Evolutionary conservation across 2,329 filamentous ascomycete species (phyloP).

Genomic region (Emericellopsis atlantica): DNA sequence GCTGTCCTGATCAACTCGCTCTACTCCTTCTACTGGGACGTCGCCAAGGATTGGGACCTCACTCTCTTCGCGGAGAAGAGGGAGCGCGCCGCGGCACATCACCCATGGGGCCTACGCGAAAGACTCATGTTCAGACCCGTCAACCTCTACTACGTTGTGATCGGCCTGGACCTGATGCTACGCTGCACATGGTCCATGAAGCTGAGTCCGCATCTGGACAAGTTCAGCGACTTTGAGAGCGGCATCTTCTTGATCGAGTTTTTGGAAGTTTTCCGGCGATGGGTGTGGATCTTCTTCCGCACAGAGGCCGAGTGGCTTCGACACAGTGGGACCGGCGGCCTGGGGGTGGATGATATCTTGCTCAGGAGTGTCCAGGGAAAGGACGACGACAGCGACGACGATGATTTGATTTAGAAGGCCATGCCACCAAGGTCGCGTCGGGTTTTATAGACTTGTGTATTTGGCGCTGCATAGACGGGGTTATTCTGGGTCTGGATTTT

Average conservation of each 20-base stretch:
- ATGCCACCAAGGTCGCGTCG: not conserved
- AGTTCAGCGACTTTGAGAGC: slow-evolving; percentile 75
- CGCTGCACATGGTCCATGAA: slow-evolving; percentile 89
- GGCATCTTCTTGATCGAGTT: slow-evolving; percentile 82
- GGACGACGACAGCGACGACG: slow-evolving; percentile 24
- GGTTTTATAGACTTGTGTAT: not conserved
- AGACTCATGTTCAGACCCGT: slow-evolving; percentile 60
- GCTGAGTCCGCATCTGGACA: slow-evolving; percentile 68
- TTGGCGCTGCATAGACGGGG: not conserved
- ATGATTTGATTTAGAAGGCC: not conserved
- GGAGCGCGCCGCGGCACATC: slow-evolving; percentile 46
- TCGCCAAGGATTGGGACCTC: slow-evolving; percentile 93
- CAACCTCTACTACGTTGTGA: slow-evolving; percentile 70
- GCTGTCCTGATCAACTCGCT: slow-evolving; percentile 72
- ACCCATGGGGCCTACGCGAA: slow-evolving; percentile 67
- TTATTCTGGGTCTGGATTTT: not conserved
- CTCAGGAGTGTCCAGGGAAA: slow-evolving; percentile 60
- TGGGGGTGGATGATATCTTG: slow-evolving; percentile 58
- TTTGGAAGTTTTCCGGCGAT: slow-evolving; percentile 75
- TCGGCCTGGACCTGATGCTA: slow-evolving; percentile 66
- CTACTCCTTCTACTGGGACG: slow-evolving; percentile 98
- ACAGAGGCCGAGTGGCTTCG: slow-evolving; percentile 87
- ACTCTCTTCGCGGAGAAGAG: slow-evolving; percentile 56
- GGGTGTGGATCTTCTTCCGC: slow-evolving; percentile 96
- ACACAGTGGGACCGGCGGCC: slow-evolving; percentile 29